These are phyloP conservation scores for Cytospora leucostoma DNA, from an alignment of 2,329 filamentous ascomycete genomes.

Conservation along the genomic window DNA sequence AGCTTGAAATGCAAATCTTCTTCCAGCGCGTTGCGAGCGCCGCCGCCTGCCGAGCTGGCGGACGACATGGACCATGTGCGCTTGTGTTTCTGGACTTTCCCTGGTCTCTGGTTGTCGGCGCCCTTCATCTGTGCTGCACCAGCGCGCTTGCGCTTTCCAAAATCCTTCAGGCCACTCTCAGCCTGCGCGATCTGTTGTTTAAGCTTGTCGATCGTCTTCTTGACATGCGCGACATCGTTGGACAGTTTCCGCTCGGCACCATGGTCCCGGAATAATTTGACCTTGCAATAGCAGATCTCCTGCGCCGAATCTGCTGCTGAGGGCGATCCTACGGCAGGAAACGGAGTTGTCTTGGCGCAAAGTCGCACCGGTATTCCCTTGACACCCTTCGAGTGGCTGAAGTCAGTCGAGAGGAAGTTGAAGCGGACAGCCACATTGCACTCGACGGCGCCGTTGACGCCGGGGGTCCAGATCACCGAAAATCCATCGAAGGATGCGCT, in stretches of 20 bases:
- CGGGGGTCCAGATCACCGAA: conserved; percentile 84
- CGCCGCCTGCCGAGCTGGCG: conserved; percentile 59
- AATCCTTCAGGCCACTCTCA: conserved; percentile 67
- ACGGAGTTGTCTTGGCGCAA: conserved; percentile 81
- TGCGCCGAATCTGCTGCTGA: conserved; percentile 49
- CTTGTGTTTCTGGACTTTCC: conserved; percentile 89
- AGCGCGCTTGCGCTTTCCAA: conserved; percentile 63
- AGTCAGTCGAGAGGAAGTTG: conserved; percentile 98
- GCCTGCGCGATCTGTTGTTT: conserved; percentile 89
- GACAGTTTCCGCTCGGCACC: conserved; percentile 93
- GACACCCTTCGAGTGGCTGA: conserved; percentile 97
- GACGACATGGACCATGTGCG: conserved; percentile 95
- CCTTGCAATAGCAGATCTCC: conserved; percentile 93
- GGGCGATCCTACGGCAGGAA: conserved; percentile 53
- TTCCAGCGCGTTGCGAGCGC: conserved; percentile 55
- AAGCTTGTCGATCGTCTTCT: conserved; percentile 94
- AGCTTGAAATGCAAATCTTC: conserved; percentile 81
- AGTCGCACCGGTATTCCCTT: conserved; percentile 95
- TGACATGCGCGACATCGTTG: conserved; percentile 92
- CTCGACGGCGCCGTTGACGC: conserved; percentile 67
- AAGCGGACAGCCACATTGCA: conserved; percentile 90
- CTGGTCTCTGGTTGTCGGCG: conserved; percentile 59
- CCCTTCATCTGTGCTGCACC: conserved; percentile 47
- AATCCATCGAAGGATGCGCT: conserved; percentile 90
- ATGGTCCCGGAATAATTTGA: conserved; percentile 95